Evolutionary conservation across 1,284 basidiomycete species (phyloP), one percentile per base, ranked within the genome.

Genomic region (Golubevia sp.): DNA sequence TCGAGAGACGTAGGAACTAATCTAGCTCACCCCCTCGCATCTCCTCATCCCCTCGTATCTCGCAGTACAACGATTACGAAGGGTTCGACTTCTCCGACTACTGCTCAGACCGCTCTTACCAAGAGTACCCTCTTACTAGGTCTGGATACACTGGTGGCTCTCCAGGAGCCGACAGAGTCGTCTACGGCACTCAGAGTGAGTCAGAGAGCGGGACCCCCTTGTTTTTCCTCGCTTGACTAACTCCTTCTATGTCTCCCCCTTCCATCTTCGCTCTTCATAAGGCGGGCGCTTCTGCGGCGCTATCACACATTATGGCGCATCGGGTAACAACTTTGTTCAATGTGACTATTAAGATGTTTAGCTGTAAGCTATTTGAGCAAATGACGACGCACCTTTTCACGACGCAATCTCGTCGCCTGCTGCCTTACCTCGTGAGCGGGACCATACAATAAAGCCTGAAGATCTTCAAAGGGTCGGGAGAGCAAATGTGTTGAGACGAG

Each of bases 71-170:
- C 56, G 58, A 63, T 23, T 65, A 68, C n/a, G 56, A 66, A 57
- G 73, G 73, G 55, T 73, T 75, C 59, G 65, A 75, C 71, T 75
- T 75, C 38, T 64, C 64, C 55, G 60, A 66, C 61, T 69, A 69
- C 64, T 75, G 73, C 66, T 48, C 51, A 25, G 49, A 64, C 48
- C 61, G 64, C 6, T 27, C 57, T 15, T 73, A 58, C 67, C 13
- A 66, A 49, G 73, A 75, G 65, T 65, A 26, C 55, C 59, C 55
- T 2, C 48, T 65, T 49, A 27, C 38, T 26, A 25, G 23, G 15
- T 24, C 23, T 24, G 63, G 65, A 52, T 70, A 68, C 71, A 66
- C 71, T 21, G 68, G 70, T 23, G 73, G 73, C 44, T 73, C 71
- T 58, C 73, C 73, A 24, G 73, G 73, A 21, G 60, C 73, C 13